Evolutionary conservation across 2,329 filamentous ascomycete species (phyloP), one percentile per base, ranked within the genome.

Genomic region (Apiospora pterosperma): DNA sequence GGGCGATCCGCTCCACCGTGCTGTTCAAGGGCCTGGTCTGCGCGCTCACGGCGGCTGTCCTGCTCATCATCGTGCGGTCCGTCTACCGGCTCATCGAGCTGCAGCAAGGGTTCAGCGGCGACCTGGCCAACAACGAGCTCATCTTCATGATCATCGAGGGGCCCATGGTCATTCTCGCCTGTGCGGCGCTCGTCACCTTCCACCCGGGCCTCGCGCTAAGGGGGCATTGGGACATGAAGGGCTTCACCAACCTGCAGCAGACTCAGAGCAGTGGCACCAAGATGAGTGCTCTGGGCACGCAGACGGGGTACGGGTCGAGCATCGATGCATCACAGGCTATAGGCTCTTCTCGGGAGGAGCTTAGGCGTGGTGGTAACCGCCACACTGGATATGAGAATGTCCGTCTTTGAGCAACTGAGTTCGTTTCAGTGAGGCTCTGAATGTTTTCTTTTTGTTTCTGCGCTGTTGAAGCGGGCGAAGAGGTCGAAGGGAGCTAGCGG

Each of bases 71-170:
- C 48, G 81, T 81, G n/a, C 78, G 88, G 10, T 87, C 83, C 62
- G 80, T 84, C 25, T 90, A 87, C 70, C 81, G 88, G 25, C 81
- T 89, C 23, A 83, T 81, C 0, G 87, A 90, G 75, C 73, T 90
- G 65, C 82, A 81, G 64, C 78, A 85, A 23, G 87, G 87, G 2
- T 90, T 85, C 77, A 69, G 64, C 1, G 86, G 85, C 0, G 70
- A 76, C 19, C 70, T 89, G 68, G 82, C 87, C 59, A 72, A 72
- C 58, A 73, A 85, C 36, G 75, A 86, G 71, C 68, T 71, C 0
- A 69, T 82, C 8, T 85, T 85, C 67, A 82, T 85, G 66, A 79
- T 71, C 0, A 71, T 85, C 3, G 84, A 85, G 72, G 81, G 81
- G 10, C 64, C 71, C 7, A 77, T 78, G 75, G 73, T 79, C 38